These are phyloP conservation scores for Coniochaeta hoffmannii DNA, from an alignment of 2,329 filamentous ascomycete genomes.

Conservation along the genomic window DNA sequence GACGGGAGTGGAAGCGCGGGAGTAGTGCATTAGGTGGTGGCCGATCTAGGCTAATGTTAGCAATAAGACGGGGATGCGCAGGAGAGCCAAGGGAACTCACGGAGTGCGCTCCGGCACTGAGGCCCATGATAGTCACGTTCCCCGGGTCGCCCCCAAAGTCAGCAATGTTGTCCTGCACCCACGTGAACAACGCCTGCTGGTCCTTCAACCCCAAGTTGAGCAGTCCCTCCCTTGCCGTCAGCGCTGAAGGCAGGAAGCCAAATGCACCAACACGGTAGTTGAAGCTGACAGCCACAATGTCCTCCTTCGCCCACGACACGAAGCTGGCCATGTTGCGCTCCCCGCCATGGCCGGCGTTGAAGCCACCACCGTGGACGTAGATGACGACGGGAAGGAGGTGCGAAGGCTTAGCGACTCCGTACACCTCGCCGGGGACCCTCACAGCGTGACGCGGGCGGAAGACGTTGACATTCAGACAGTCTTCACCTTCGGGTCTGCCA, in stretches of 20 bases:
- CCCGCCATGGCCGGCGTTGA: slow-evolving; percentile 45
- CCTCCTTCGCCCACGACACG: slow-evolving; percentile 44
- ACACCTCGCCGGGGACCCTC: slow-evolving; percentile 11
- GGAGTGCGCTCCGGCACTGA: slow-evolving; percentile 56
- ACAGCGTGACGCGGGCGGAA: slow-evolving; percentile 28
- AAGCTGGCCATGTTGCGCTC: slow-evolving; percentile 56
- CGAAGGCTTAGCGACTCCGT: neutral
- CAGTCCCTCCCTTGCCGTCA: slow-evolving; percentile 44
- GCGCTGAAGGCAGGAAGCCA: slow-evolving; percentile 58
- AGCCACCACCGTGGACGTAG: slow-evolving; percentile 57
- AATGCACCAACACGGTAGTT: slow-evolving; percentile 59
- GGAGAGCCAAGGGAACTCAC: slow-evolving; percentile 22
- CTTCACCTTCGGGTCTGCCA: slow-evolving; percentile 31
- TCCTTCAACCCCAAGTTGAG: slow-evolving; percentile 60
- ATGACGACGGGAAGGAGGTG: slow-evolving; percentile 41
- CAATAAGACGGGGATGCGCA: neutral
- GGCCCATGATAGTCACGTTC: slow-evolving; percentile 54
- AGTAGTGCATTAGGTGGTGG: slow-evolving; percentile 54
- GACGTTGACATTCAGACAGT: slow-evolving; percentile 47
- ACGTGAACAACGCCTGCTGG: slow-evolving; percentile 49
- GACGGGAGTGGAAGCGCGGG: slow-evolving; percentile 27
- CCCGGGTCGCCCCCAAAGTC: slow-evolving; percentile 52
- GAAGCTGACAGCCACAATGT: slow-evolving; percentile 51
- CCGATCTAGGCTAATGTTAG: slow-evolving; percentile 41
- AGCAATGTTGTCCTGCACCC: slow-evolving; percentile 53